Evolutionary conservation across 2,329 filamentous ascomycete genomes (phyloP), one percentile per base, ranked within the genome.

Genomic region (Sporothrix mexicana): DNA sequence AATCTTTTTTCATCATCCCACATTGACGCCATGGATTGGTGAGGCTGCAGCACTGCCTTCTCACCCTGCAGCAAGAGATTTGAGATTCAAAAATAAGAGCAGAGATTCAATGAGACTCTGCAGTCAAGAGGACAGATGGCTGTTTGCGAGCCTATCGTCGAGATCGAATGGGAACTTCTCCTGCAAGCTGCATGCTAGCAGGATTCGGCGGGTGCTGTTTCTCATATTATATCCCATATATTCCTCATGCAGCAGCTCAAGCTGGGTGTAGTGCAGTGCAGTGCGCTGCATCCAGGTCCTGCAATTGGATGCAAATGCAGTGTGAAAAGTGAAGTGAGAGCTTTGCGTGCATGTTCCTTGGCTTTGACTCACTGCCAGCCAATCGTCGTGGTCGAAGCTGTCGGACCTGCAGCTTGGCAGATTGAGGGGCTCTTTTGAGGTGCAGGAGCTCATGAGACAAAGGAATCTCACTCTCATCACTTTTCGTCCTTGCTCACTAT

Each of bases 381-480:
- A 53, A 49, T 51, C 45, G 25, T 20, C 15, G 23, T 30, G 9
- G 43, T 66, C n/a, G 20, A 66, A 36, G 62, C 43, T 43, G 59
- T 43, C 45, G 43, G 43, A 66, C 43, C 43, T 66, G 62, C 62
- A 66, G 41, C 41, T 66, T 25, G 61, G 61, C 61, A 66, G 61
- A 66, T n/a, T 25, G n/a, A 25, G 36, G 45, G 62, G 43, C 62
- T 49, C 62, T 66, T 30, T 49, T 30, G 15, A 10, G 6, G 13
- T 64, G 59, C 25, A 17, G 57, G 25, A 61, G 51, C 51, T 23
- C n/a, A 64, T 20, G 36, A 43, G 36, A 43, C 36, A 17, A 23
- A 64, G n/a, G 36, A n/a, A 20, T 12, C 2, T n/a, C 25, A 8
- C 55, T n/a, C 45, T 17, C 45, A 7, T 36, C 30, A 36, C 30